A percentile compares a stretch with the other conserved stretches of the same genome.
Conservation (phyloP, 1,139 yeast species). For the Candida dubliniensis region DNA sequence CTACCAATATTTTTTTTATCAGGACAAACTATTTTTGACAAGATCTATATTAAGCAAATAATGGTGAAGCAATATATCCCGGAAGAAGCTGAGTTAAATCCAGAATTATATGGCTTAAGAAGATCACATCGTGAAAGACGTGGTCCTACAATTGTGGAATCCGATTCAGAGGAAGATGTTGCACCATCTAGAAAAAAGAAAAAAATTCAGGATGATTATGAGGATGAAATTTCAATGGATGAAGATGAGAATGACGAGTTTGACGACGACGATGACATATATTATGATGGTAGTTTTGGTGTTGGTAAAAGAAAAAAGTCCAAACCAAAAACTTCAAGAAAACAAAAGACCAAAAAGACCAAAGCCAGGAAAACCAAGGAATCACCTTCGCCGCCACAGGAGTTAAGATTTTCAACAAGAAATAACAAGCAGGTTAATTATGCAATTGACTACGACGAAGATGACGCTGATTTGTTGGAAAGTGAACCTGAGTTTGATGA, state of each 20-base stretch:
- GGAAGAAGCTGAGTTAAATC: slow-evolving; percentile 57
- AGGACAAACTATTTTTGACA: neutral
- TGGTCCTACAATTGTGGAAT: slow-evolving; percentile 39
- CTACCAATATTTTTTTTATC: neutral
- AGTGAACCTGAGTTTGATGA: slow-evolving; percentile 52
- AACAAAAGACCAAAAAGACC: slow-evolving; percentile 15
- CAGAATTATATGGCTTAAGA: slow-evolving; percentile 90
- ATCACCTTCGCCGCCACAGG: slow-evolving; percentile 28
- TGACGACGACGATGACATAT: slow-evolving; percentile 29
- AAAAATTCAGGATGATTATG: slow-evolving; percentile 26
- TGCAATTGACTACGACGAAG: slow-evolving; percentile 70
- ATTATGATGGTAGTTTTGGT: slow-evolving; percentile 32
- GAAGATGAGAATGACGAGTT: slow-evolving; percentile 30
- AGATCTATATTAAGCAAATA: neutral
- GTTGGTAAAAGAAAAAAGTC: slow-evolving; percentile 20
- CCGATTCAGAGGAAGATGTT: slow-evolving; percentile 33
- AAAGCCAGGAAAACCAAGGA: slow-evolving; percentile 14
- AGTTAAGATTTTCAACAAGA: slow-evolving; percentile 75
- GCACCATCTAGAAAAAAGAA: slow-evolving; percentile 15
- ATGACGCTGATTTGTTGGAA: slow-evolving; percentile 53
- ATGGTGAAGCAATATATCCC: slow-evolving; percentile 20
- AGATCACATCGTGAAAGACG: slow-evolving; percentile 75
- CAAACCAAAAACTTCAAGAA: slow-evolving; percentile 23
- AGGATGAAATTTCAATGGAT: slow-evolving; percentile 27
- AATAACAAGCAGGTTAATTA: slow-evolving; percentile 73